These are phyloP conservation scores for Wickerhamomyces chambardii DNA, from an alignment of 805 yeast genomes.

Conservation along the genomic window DNA sequence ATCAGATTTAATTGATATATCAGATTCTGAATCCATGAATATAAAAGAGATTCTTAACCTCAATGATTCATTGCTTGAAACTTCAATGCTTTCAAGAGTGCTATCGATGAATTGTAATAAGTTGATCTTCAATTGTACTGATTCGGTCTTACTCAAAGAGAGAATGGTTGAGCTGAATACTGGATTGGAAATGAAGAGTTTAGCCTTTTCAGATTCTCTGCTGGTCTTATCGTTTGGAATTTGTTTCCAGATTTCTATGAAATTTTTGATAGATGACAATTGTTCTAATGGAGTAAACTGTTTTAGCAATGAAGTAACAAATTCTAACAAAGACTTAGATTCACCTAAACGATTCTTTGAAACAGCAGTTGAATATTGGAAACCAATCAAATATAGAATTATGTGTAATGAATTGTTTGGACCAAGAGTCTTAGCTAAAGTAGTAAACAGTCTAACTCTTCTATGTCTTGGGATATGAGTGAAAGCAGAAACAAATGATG, in stretches of 20 bases:
- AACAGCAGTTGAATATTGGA: conserved; percentile 54
- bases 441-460: conserved; percentile 75
- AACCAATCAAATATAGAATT: conserved; percentile 71
- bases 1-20: conserved; percentile 3
- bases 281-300: conserved; percentile 64
- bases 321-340: conserved; percentile 60
- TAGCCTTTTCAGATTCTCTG: conserved; percentile 18
- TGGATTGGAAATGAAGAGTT: conserved; percentile 42
- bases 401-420: conserved; percentile 57
- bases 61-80: conserved; percentile 35
- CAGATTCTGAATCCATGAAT: conserved; percentile 30
- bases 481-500: conserved; percentile 91
- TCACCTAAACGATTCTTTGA: conserved; percentile 55
- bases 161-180: conserved; percentile 56
- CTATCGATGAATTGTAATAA: conserved; percentile 50
- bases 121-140: conserved; percentile 36
- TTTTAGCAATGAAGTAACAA: conserved; percentile 59
- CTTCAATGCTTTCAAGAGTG: conserved; percentile 20
- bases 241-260: conserved; percentile 37
- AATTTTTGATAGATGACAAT: conserved; percentile 42
- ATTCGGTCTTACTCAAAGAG: conserved; percentile 38
- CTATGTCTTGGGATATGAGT: conserved; percentile 95
- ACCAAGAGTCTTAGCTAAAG: conserved; percentile 71
- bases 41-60: conserved; percentile 45
- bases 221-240: conserved; percentile 26